Base-by-base conservation (phyloP, 768 basidiomycete species). In the Auricularia auricula-judae region DNA sequence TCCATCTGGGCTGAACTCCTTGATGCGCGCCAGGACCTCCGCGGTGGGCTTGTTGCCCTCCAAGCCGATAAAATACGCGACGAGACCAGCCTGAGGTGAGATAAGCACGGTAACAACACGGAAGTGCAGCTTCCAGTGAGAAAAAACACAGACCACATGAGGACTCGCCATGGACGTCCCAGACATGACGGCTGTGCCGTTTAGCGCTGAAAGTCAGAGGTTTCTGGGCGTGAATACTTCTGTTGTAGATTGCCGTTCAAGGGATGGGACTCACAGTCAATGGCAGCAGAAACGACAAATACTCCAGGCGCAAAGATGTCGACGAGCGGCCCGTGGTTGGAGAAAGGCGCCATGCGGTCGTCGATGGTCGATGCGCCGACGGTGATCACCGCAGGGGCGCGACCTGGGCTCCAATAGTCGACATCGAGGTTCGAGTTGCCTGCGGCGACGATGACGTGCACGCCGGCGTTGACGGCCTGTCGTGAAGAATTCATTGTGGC, bases 361-460 rank as follows among this genome's bases (percentile, higher is more conserved):
- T 44, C 35, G n/a, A 64, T 56, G 7, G 23, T 60, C 56, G 56
- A 56, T 23, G 63, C 63, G 56, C 54, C 63, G 34, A 64, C 63
- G 18, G 63, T 64, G 54, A 56, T 64, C 5, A 35, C 63, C 11
- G 34, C 56, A 18, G 63, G 56, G 11, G 39, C 63, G 35, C 63
- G 63, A 14, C 47, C 63, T 8, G 63, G 63, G 34, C 54, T 59
- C 63, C 53, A 35, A 43, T 60, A 21, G 33, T 36, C 63, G 16
- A 60, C 63, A 4, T 64, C 63, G 29, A 59, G 47, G 36, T 56
- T 56, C 16, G 54, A 44, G 36, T 64, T 64, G 54, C 65, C 65
- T 10, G 63, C 63, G 18, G 63, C 63, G 63, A 64, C 43, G 54
- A 64, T 54, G 23, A 64, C 56, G 56, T 58, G 53, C 2, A 64